These are phyloP conservation scores for Aspergillus ochraceus DNA, from an alignment of 2,329 filamentous ascomycete species.

Conservation along the genomic window DNA sequence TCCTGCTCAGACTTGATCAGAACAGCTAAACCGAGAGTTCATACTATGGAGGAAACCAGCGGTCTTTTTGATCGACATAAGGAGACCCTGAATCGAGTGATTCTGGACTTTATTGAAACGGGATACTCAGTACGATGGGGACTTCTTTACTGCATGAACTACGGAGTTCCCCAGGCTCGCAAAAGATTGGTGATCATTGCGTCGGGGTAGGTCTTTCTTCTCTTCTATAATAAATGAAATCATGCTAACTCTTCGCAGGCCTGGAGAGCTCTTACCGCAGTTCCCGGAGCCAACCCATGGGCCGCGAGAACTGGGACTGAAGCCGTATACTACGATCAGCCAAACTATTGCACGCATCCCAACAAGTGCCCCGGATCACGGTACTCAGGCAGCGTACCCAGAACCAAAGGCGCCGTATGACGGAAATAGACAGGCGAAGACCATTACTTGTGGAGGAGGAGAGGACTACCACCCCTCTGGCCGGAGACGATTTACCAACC, in stretches of 20 bases:
- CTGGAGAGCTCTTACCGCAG: slow-evolving; percentile 67
- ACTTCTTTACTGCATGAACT: slow-evolving; percentile 52
- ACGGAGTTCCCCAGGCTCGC: slow-evolving; percentile 52
- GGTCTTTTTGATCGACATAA: slow-evolving; percentile 61
- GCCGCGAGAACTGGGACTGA: slow-evolving; percentile 27
- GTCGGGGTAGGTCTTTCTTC: slow-evolving; percentile 46
- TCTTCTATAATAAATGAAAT: neutral
- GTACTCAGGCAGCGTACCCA: slow-evolving; percentile 29
- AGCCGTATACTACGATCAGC: slow-evolving; percentile 42
- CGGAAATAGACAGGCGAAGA: slow-evolving; percentile 52
- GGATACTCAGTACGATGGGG: slow-evolving; percentile 73
- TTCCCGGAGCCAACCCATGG: slow-evolving; percentile 66
- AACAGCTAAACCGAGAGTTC: slow-evolving; percentile 62
- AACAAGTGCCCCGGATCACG: slow-evolving; percentile 42
- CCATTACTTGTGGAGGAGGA: slow-evolving; percentile 64
- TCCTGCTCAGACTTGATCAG: slow-evolving; percentile 55
- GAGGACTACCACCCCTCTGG: slow-evolving; percentile 67
- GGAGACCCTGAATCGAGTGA: slow-evolving; percentile 58
- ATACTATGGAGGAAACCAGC: slow-evolving; percentile 78
- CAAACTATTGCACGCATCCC: slow-evolving; percentile 45
- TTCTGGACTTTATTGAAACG: slow-evolving; percentile 63
- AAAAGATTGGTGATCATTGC: slow-evolving; percentile 55
- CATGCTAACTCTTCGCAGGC: slow-evolving; percentile 47
- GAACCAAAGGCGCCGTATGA: slow-evolving; percentile 43
- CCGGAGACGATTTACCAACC: slow-evolving; percentile 60